Evolutionary conservation across 2,329 filamentous ascomycete genomes (phyloP), one percentile per base, ranked within the genome.

Genomic region (Fusarium anguioides): DNA sequence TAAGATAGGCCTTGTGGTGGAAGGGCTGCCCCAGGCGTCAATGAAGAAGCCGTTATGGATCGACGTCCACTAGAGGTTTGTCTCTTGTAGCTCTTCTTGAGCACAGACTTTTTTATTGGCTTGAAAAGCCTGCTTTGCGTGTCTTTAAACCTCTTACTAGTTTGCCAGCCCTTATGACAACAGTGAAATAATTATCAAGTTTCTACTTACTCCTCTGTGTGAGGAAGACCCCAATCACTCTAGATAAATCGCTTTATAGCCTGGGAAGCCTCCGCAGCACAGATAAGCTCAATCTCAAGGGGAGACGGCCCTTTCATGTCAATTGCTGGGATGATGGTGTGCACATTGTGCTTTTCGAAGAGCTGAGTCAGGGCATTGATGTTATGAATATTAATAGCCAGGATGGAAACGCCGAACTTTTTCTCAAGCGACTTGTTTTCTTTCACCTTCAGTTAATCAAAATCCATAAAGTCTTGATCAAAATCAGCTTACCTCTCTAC

Each of bases 391-490:
- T 60, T 36, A 2, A 58, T 42, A 2, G 56, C 29, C 0, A 60
- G 2, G 4, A 60, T 24, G 2, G 42, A 18, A 31, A 24, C 42
- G 8, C 52, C 36, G 1, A 58, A 21, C 3, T 37, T 15, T 15
- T 49, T 8, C 6, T 49, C 20, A 0, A 49, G n/a, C 6, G 36
- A 0, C 7, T 58, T 41, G 7, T 60, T 60, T 10, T 49, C 56
- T 42, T 60, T 42, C 0, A 8, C 4, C 0, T 17, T 7, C 2
- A 3, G 11, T 59, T n/a, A 49, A 20, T 2, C 6, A 1, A 20
- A 0, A 6, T 8, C 0, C 1, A 26, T 4, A 0, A 1, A 6
- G 0, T 0, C 4, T 9, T 18, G 0, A 2, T 15, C 2, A 1
- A 0, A 6, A 2, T 2, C 3, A 2, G n/a, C 10, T 27, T 10